Evolutionary conservation across 2,329 filamentous ascomycete genomes (phyloP).

Genomic region (Aspergillus tubingensis): DNA sequence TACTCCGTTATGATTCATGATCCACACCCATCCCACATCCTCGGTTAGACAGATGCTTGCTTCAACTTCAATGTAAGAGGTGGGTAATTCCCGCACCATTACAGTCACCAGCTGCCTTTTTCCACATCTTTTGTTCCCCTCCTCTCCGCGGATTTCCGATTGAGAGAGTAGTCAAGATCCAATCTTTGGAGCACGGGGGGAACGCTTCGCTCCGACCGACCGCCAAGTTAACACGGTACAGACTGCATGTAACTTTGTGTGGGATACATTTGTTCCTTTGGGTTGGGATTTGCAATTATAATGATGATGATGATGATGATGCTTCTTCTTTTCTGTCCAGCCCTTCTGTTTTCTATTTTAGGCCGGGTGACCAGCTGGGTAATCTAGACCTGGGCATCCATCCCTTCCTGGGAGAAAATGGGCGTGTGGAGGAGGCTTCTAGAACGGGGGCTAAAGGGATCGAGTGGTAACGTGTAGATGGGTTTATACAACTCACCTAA

Average conservation of each 20-base stretch:
- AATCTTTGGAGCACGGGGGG: constrained; percentile 9
- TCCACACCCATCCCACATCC: not conserved
- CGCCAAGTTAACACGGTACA: not conserved
- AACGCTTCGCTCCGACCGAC: not conserved
- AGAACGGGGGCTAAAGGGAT: not conserved
- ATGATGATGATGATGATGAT: too few relatives aligned
- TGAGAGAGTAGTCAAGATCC: not conserved
- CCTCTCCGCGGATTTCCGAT: constrained; percentile 12
- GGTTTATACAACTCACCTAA: too few relatives aligned
- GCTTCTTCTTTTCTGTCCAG: not conserved
- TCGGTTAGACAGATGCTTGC: not conserved
- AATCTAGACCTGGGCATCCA: not conserved
- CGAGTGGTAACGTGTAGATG: too few relatives aligned
- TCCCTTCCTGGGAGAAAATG: not conserved
- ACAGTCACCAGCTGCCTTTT: not conserved
- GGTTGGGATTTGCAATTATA: not conserved
- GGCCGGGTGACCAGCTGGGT: not conserved
- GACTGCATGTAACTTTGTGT: constrained; percentile 1
- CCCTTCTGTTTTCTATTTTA: not conserved
- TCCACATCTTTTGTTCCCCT: not conserved
- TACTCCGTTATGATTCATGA: not conserved
- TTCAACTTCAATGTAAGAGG: not conserved
- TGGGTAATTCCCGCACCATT: constrained; percentile 1
- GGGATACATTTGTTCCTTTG: not conserved
- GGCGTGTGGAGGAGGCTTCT: not conserved